Base-by-base conservation (phyloP, 1,284 basidiomycete species). In the Sutorius eximius region DNA sequence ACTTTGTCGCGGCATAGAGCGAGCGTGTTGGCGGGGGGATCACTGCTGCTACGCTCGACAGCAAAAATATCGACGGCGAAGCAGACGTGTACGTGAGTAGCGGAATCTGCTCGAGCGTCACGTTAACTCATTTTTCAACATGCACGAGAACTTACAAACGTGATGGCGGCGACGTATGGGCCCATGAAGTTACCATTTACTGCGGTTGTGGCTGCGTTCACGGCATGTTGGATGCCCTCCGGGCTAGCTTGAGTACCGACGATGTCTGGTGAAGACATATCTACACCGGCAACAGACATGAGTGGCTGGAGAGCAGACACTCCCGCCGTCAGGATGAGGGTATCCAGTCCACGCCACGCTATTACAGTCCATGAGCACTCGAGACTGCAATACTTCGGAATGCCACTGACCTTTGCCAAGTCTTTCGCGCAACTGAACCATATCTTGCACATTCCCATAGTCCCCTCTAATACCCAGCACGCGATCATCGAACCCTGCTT, bases 341-440 rank as follows among this genome's bases (percentile, higher is more conserved):
- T 97, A 68, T 97, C 94, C 3, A 96, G 61, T 13, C 93, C 91
- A 5, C 73, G 75, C 89, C 92, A 93, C 55, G 77, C 93, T 94
- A 16, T n/a, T 41, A 32, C 53, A 1, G 49, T 7, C 27, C 3
- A 27, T 62, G 20, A 58, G 46, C 12, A 41, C 1, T 11, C 5
- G 16, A 12, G 15, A 16, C 11, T 2, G 33, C 24, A 2, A 12
- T 3, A 45, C 13, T 10, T 24, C 20, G 20, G 42, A 20, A 18
- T 2, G 45, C 41, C n/a, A 47, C 49, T 30, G 12, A 90, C 91
- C 79, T 61, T 75, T 71, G 53, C 82, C 74, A 33, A 94, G 56
- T 1, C 71, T 66, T 12, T 79, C 76, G 49, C 91, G 74, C 15
- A 94, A 69, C 3, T 70, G 70, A 6, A 90, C 69, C 77, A 96